phyloP scores from a whole-genome alignment of 306 rosid genomes.

The Abrus pulchellus region DNA sequence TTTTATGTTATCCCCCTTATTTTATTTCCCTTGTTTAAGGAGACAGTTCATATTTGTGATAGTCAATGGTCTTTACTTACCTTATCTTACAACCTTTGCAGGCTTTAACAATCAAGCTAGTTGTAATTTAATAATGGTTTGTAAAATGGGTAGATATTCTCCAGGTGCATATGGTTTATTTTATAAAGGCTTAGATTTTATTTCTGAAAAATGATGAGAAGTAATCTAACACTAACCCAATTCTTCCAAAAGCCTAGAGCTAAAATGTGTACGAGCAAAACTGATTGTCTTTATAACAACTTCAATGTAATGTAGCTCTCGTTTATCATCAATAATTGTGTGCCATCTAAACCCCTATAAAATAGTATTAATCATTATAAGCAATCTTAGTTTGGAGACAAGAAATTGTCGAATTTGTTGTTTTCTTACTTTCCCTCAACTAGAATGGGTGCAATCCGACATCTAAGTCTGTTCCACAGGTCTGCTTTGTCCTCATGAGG shows the following conservation, averaged over 20 bases:
- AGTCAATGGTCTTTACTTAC: constrained; percentile 36
- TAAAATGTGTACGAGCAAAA: constrained; percentile 41
- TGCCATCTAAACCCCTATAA: constrained; percentile 18
- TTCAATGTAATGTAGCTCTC: constrained; percentile 33
- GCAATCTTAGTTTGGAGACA: constrained; percentile 47
- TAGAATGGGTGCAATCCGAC: constrained; percentile 40
- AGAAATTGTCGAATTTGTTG: constrained; percentile 26
- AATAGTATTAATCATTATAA: constrained; percentile 52
- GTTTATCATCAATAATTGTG: constrained; percentile 44
- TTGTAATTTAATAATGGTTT: constrained; percentile 26
- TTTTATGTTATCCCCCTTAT: constrained; percentile 18
- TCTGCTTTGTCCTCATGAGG: constrained; percentile 26
- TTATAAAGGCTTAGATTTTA: background rate
- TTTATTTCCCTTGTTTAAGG: background rate
- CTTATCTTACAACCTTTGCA: background rate
- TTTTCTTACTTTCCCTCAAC: constrained; percentile 31
- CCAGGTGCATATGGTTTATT: background rate
- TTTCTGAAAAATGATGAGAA: constrained; percentile 31
- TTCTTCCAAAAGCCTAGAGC: constrained; percentile 26
- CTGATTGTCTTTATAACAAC: constrained; percentile 30
- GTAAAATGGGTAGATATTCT: constrained; percentile 5
- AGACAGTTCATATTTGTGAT: constrained; percentile 13
- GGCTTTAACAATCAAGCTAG: constrained; percentile 28
- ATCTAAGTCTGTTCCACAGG: constrained; percentile 43
- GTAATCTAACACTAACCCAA: constrained; percentile 32